Evolutionary conservation across 2,329 filamentous ascomycete species (phyloP).

Genomic region (Phaeosphaeria sp.): DNA sequence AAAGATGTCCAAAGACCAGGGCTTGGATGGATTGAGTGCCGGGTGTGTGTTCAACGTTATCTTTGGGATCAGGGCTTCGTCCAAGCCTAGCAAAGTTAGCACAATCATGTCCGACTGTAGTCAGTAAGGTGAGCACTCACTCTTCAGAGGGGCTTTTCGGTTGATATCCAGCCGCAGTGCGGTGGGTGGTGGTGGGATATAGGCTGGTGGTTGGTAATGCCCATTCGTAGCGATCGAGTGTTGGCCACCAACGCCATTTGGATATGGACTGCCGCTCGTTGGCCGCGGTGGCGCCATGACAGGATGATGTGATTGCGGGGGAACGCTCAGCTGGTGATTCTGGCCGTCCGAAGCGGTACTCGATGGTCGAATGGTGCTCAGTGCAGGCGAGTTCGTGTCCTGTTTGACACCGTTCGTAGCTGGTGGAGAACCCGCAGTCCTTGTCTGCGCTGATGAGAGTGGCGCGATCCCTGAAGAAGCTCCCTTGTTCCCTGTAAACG

Average conservation of each 20-base stretch:
- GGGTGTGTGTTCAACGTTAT: slow-evolving; percentile 74
- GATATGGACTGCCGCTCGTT: slow-evolving; percentile 52
- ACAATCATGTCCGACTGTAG: not conserved
- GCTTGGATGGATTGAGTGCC: slow-evolving; percentile 66
- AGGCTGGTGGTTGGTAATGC: slow-evolving; percentile 39
- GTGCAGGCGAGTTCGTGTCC: slow-evolving; percentile 54
- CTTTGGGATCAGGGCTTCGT: slow-evolving; percentile 71
- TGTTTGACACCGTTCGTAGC: slow-evolving; percentile 45
- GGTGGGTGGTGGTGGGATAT: slow-evolving; percentile 40
- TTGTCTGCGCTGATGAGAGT: slow-evolving; percentile 23
- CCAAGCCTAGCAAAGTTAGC: slow-evolving; percentile 33
- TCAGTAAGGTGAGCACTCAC: slow-evolving; percentile 44
- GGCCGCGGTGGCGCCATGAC: slow-evolving; percentile 51
- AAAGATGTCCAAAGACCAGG: slow-evolving; percentile 68
- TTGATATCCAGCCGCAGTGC: slow-evolving; percentile 40
- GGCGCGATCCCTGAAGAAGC: slow-evolving; percentile 28
- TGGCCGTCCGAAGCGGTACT: slow-evolving; percentile 45
- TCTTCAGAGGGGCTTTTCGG: slow-evolving; percentile 51
- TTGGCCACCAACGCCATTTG: slow-evolving; percentile 38
- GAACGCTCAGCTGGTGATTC: slow-evolving; percentile 35
- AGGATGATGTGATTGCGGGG: slow-evolving; percentile 40
- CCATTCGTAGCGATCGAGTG: slow-evolving; percentile 29
- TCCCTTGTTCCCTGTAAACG: slow-evolving; percentile 35
- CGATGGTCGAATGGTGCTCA: slow-evolving; percentile 46
- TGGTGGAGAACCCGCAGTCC: slow-evolving; percentile 45